Evolutionary conservation across 768 basidiomycete genomes (phyloP).

Genomic region (Mycena indigotica): DNA sequence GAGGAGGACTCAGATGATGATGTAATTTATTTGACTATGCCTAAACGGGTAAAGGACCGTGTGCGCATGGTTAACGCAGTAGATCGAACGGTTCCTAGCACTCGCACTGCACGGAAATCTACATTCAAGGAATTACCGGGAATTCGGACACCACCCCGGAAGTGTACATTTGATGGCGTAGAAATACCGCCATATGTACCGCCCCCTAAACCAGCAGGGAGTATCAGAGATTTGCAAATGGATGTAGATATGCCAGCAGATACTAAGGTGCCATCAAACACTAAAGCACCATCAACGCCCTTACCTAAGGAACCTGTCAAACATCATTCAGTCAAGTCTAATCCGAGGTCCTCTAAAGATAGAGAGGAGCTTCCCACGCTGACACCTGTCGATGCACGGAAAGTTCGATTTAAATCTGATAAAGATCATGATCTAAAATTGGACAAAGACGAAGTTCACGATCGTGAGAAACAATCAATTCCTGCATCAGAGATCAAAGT

Average conservation of each 20-base stretch:
- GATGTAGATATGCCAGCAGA: not conserved
- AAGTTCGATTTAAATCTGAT: not conserved
- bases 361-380: not conserved
- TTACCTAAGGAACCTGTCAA: not conserved
- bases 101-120: not conserved
- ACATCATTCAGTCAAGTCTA: not conserved
- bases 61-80: not conserved
- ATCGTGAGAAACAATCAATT: not conserved
- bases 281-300: not conserved
- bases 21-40: not conserved
- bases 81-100: not conserved
- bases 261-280: not conserved
- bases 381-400: not conserved
- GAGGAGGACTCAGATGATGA: not conserved
- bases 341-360: not conserved
- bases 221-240: not conserved
- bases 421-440: not conserved
- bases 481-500: not conserved
- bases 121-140: not conserved
- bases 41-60: not conserved
- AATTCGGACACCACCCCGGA: not conserved
- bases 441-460: not conserved
- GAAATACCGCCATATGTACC: not conserved
- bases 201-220: not conserved
- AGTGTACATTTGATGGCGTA: slow-evolving; percentile 10